A percentile compares a stretch with the other conserved stretches of the same genome.
Conservation (phyloP, 2,329 filamentous ascomycete genomes). For the Coniochaeta sp. region DNA sequence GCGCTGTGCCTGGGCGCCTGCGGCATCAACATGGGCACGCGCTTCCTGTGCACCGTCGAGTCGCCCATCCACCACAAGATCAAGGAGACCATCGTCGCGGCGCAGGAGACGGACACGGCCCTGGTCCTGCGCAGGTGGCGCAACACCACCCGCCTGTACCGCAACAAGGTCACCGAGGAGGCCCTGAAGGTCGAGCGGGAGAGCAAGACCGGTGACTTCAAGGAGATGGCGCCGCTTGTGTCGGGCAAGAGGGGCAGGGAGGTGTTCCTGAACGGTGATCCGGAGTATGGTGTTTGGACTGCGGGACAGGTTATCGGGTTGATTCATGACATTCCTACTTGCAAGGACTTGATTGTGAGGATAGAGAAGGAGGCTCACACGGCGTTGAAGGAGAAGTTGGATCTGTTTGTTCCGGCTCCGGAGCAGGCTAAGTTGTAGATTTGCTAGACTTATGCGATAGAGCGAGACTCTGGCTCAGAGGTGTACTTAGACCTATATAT, state of each 20-base stretch:
- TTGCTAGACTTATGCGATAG: not conserved
- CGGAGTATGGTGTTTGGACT: conserved; percentile 92
- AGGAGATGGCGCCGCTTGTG: conserved; percentile 78
- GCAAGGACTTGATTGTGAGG: conserved; percentile 58
- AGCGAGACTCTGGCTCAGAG: too few species aligned
- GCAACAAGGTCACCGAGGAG: conserved; percentile 79
- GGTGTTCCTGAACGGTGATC: conserved; percentile 88
- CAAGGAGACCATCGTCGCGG: conserved; percentile 85
- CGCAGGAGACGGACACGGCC: conserved; percentile 85
- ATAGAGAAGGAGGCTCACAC: conserved; percentile 73
- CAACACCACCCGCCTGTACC: conserved; percentile 84
- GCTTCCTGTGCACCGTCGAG: conserved; percentile 95
- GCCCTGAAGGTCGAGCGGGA: conserved; percentile 78
- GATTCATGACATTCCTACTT: conserved; percentile 78
- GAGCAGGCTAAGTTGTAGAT: conserved; percentile 50
- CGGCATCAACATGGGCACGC: conserved; percentile 97
- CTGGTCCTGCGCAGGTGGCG: conserved; percentile 84
- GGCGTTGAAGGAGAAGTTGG: conserved; percentile 52
- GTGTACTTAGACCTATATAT: too few species aligned
- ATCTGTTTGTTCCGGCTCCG: conserved; percentile 40
- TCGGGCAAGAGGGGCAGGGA: conserved; percentile 85
- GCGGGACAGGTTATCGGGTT: conserved; percentile 90
- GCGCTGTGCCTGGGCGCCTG: conserved; percentile 84
- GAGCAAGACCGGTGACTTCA: conserved; percentile 79
- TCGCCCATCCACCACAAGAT: conserved; percentile 88